Base-by-base conservation (phyloP, 2,329 filamentous ascomycete species). In the Lasiodiplodia citricola region DNA sequence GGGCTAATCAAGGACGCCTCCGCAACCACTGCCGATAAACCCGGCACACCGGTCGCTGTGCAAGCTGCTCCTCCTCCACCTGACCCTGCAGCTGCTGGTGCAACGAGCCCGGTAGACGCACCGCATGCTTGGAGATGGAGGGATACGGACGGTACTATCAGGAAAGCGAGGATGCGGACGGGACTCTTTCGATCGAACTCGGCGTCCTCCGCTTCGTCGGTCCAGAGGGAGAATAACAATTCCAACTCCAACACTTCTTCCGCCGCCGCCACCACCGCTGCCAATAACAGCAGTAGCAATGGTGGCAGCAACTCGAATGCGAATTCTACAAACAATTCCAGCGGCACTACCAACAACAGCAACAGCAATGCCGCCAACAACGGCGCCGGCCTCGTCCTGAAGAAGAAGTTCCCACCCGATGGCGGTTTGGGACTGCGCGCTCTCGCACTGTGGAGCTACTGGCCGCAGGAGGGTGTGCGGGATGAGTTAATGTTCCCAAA, bases 401-500 rank as follows among this genome's bases (percentile, higher is more conserved):
- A 44, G 8, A 72, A 71, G 18, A 62, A 69, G 31, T 93, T 92
- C 74, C 93, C 94, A 0, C 91, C 92, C 0, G 89, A 93, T 71
- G 93, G 93, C 0, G 93, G 93, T 0, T 80, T 88, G 0, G 93
- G 93, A 0, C 82, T 88, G 71, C 81, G 83, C 25, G 87, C 88
- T 7, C 77, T 86, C 28, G 93, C 93, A 0, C 80, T 86, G 18
- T 97, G 93, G 92, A 86, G 89, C 4, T 97, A 93, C 85, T 94
- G 91, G 75, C 93, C 93, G 0, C 86, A 87, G 2, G 80, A 85
- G 0, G 84, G 81, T 0, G 87, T 87, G 1, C 84, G 83, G 23
- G 92, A 97, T 76, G 95, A 98, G 80, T 81, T 98, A 51, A 80
- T 90, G 71, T 97, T 98, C 73, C 95, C 95, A 0, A 90, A 89